These are phyloP conservation scores for Aspergillus quadricinctus DNA, from an alignment of 2,329 filamentous ascomycete species.

Conservation along the genomic window DNA sequence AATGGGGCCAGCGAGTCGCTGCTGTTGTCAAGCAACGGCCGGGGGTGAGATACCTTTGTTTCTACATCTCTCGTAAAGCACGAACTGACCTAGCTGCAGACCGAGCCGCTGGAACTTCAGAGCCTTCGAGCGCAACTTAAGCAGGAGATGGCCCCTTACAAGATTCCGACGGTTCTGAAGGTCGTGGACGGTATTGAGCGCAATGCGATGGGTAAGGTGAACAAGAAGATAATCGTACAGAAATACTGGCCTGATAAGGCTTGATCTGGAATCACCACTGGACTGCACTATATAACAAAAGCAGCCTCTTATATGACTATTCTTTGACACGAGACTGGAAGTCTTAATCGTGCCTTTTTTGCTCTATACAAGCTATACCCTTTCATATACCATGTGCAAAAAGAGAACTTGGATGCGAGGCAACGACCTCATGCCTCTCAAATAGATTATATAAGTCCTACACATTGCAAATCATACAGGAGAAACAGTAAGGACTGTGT, in stretches of 20 bases:
- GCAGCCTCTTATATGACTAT: neutral
- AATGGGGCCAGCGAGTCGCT: conserved; percentile 54
- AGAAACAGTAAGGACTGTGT: neutral
- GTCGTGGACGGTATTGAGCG: conserved; percentile 60
- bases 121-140: conserved; percentile 32
- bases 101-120: conserved; percentile 26
- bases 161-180: conserved; percentile 85
- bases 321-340: neutral
- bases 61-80: neutral
- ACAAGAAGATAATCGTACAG: conserved; percentile 38
- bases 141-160: conserved; percentile 69
- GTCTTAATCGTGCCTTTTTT: neutral
- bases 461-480: neutral
- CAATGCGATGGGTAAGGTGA: conserved; percentile 80
- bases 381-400: neutral
- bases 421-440: too few relatives aligned
- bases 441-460: neutral
- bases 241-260: conserved; percentile 33
- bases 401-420: neutral
- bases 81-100: conserved; percentile 15
- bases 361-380: neutral
- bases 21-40: conserved; percentile 44
- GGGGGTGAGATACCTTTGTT: conserved; percentile 25
- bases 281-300: neutral
- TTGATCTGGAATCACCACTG: neutral